Percentiles rank a stretch among this genome's conserved stretches.
phyloP scores from a whole-genome alignment of 2,329 filamentous ascomycete species.

The Pseudocercospora fijiensis region DNA sequence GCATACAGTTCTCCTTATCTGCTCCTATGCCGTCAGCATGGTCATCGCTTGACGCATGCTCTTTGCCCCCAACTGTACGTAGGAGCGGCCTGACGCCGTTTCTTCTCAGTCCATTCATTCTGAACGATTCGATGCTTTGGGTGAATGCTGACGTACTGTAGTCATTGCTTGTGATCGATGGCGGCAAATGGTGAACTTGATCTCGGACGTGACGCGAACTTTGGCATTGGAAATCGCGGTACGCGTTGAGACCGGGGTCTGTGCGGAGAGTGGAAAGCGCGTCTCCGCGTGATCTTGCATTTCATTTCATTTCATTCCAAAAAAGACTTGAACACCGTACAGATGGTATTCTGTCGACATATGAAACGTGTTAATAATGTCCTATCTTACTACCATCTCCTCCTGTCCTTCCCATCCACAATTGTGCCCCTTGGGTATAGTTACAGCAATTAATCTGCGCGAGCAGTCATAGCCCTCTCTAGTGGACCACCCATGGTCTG shows the following conservation, averaged over 20 bases:
- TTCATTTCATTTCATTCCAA: background rate
- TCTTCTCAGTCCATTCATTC: background rate
- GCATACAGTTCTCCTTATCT: background rate
- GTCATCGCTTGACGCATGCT: constrained; percentile 41
- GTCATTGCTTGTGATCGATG: background rate
- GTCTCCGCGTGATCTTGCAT: background rate
- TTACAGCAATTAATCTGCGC: constrained; percentile 24
- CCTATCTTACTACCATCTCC: background rate
- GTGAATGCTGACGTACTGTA: constrained; percentile 9
- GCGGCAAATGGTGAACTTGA: too few relatives aligned
- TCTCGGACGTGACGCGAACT: background rate
- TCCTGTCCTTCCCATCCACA: background rate
- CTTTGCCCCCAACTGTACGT: constrained; percentile 34
- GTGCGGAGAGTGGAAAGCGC: background rate
- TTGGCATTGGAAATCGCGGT: background rate
- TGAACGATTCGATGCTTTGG: too few relatives aligned
- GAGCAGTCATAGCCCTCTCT: constrained; percentile 22
- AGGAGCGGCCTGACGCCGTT: constrained; percentile 30
- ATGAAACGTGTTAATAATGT: background rate
- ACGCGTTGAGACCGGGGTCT: background rate
- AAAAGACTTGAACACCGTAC: background rate
- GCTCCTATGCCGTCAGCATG: constrained; percentile 34
- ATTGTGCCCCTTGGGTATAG: constrained; percentile 12
- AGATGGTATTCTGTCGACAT: background rate
- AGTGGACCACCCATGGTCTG: constrained; percentile 3